Conservation (phyloP, 257 asterid genomes). For the Solanum stenotomum region DNA sequence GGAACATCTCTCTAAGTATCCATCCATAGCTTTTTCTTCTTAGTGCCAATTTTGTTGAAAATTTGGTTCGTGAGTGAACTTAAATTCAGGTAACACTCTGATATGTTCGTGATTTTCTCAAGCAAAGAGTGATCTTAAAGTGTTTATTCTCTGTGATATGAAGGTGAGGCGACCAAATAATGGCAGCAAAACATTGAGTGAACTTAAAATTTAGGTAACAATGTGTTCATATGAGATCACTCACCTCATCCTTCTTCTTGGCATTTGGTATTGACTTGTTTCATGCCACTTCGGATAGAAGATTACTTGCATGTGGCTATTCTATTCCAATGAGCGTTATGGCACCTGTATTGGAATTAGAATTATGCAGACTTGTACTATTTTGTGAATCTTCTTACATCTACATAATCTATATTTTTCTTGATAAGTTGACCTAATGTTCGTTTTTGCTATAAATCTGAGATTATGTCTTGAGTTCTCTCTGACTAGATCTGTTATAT, state of each 20-base stretch:
- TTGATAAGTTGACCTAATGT: not conserved
- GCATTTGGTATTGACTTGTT: constrained; percentile 3
- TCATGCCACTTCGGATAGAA: constrained; percentile 36
- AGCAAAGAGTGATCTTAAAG: not conserved
- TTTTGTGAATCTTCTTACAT: not conserved
- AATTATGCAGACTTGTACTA: not conserved
- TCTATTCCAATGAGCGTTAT: constrained; percentile 24
- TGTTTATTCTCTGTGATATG: constrained; percentile 2
- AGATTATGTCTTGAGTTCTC: not conserved
- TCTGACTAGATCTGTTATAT: not conserved
- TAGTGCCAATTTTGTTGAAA: too few relatives aligned
- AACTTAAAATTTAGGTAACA: constrained; percentile 57
- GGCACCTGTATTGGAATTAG: not conserved
- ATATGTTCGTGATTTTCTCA: not conserved
- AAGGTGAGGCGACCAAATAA: constrained; percentile 61
- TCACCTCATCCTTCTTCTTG: not conserved
- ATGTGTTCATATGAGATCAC: not conserved
- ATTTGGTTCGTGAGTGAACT: too few relatives aligned
- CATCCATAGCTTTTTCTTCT: too few relatives aligned
- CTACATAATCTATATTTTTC: not conserved
- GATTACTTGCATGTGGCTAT: constrained; percentile 72
- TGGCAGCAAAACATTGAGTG: constrained; percentile 55
- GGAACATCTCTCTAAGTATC: too few relatives aligned
- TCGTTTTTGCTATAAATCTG: not conserved
- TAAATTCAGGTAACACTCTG: too few relatives aligned